phyloP scores from a whole-genome alignment of 176 grass and related monocot genomes.

The Ensete ventricosum region DNA sequence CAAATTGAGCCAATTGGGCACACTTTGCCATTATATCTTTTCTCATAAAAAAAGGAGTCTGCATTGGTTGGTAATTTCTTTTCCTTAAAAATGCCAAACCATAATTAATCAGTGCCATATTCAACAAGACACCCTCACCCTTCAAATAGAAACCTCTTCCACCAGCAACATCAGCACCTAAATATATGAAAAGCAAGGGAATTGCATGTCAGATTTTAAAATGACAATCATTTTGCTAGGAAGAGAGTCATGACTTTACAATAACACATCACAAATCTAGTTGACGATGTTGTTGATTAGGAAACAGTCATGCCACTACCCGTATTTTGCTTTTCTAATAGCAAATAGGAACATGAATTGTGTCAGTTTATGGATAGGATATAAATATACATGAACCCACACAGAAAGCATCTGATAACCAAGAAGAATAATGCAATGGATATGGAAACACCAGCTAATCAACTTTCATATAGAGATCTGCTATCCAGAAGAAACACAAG shows the following conservation, averaged over 20 bases:
- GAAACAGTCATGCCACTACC: constrained; percentile 63
- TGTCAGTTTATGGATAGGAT: no score
- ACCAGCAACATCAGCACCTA: constrained; percentile 87
- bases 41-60: constrained; percentile 93
- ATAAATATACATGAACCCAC: no score
- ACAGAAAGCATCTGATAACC: no score
- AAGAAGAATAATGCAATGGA: no score
- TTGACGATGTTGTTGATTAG: constrained; percentile 61
- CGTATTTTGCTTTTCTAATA: constrained; percentile 12
- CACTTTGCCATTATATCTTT: constrained; percentile 92
- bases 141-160: constrained; percentile 90
- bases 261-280: constrained; percentile 53
- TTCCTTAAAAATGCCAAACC: constrained; percentile 61
- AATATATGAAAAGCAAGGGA: constrained; percentile 17
- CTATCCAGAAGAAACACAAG: background rate
- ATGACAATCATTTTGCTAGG: background rate
- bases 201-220: background rate
- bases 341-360: no score
- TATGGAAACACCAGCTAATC: no score
- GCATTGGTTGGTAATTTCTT: constrained; percentile 47
- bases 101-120: constrained; percentile 77
- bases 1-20: constrained; percentile 75
- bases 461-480: no score
- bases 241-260: constrained; percentile 24
- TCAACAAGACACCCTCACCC: constrained; percentile 69